Evolutionary conservation across 805 yeast species (phyloP), one percentile per base, ranked within the genome.

Genomic region (Spathaspora boniae): DNA sequence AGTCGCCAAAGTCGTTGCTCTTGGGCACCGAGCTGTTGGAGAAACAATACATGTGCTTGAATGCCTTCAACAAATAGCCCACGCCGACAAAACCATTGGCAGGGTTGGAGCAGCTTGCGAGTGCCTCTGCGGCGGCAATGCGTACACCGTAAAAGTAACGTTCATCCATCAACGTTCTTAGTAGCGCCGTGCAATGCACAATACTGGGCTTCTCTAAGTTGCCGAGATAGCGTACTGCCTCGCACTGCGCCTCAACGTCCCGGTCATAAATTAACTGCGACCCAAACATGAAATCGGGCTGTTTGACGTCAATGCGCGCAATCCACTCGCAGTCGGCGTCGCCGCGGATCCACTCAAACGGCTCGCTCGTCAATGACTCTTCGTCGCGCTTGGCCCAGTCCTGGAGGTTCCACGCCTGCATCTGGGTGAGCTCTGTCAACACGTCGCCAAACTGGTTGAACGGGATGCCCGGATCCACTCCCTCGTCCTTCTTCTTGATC

Each of bases 241-340:
- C 96, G 28, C 78, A 60, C 51, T 93, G 99, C 0, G 99, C 98
- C 42, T 88, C 96, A 14, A 93, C 94, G 53, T 93, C 99, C 43
- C 96, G 66, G 59, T 93, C 99, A 53, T 88, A 95, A 47, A 86
- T 93, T 20, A 93, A 62, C 52, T 93, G 98, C 0, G 98, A 86
- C 1, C 87, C 85, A 54, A 76, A 93, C 97, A 93, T 93, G 52
- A 87, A 84, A 49, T 88, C 97, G 0, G 96, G 95, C 58, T 89
- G 96, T 47, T 81, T 86, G 22, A 93, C 77, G 40, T 78, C 72
- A 16, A 86, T 68, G 45, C 76, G 77, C 41, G 95, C 86, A 33
- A 93, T 82, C 99, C 99, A 93, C 56, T 93, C 98, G 50, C 82
- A 85, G 56, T 93, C 99, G 0, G 97, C 89, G 61, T 93, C 99